Conservation (phyloP, 768 basidiomycete species). For the Suillus luteus region DNA sequence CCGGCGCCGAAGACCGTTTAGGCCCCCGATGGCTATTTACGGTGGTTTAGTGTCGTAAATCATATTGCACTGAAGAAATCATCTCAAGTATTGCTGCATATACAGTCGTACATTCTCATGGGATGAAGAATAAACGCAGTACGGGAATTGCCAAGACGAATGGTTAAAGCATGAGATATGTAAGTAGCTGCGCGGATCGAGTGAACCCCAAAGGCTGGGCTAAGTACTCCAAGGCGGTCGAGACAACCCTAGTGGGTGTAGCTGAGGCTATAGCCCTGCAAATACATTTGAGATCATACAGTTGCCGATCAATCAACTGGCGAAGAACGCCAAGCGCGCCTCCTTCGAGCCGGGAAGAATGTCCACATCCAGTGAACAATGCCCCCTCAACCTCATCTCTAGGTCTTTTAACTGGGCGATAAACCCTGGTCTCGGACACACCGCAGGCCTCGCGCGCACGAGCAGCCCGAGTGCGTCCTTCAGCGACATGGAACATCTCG, state of each 20-base stretch:
- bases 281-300: not conserved
- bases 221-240: not conserved
- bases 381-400: constrained; percentile 18
- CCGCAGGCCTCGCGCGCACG: constrained; percentile 35
- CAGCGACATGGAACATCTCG: constrained; percentile 36
- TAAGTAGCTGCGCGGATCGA: not conserved
- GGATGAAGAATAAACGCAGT: not conserved
- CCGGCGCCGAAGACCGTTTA: not conserved
- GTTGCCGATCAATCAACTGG: not conserved
- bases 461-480: constrained; percentile 40
- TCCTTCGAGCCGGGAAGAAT: constrained; percentile 30
- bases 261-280: not conserved
- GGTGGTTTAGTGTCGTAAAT: not conserved
- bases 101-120: not conserved
- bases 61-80: not conserved
- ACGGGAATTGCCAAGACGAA: not conserved
- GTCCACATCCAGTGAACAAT: constrained; percentile 36
- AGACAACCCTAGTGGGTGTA: not conserved
- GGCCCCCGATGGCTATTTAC: not conserved
- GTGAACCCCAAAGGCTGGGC: not conserved
- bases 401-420: constrained; percentile 42
- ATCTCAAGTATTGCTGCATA: not conserved
- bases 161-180: not conserved
- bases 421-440: constrained; percentile 46
- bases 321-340: constrained; percentile 7